Base-by-base conservation (phyloP, 23 red algal genomes). In the Gracilaria domingensis region DNA sequence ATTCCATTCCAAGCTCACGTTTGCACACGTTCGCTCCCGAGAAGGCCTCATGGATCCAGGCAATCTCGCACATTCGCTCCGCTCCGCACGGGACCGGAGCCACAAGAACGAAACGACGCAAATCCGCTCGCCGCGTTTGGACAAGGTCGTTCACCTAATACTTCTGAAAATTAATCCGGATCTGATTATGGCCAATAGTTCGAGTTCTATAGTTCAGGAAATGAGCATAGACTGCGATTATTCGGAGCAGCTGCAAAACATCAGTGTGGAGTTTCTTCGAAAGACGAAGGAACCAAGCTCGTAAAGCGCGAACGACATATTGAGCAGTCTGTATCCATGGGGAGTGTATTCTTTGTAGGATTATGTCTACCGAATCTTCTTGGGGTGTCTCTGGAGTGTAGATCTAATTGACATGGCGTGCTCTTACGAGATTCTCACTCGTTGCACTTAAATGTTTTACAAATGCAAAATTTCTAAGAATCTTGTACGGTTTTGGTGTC, bases 281-380 rank as follows among this genome's bases (percentile, higher is more conserved):
- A 6, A 86, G 36, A 2, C 82, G 13, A 12, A 13, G 49, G 76
- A 88, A 88, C 8, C 66, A 25, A 42, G 26, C 66, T 2, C 64
- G 59, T 0, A 88, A 16, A 4, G 84, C 64, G 2, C 65, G 54
- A 5, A 88, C 48, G 2, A 40, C 84, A 66, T 66, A 57, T 59
- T 88, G 66, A 1, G 64, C 84, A 17, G 65, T 47, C 58, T 77
- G 84, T 59, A 40, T 53, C 49, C 64, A 7, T 4, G 29, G 45
- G 2, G 84, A 24, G n/a, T 47, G 38, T 21, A 75, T 65, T 6
- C 66, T 5, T 26, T 75, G 84, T 6, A 88, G 28, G 6, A 88
- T 76, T 24, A 75, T 73, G 32, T 88, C 84, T 8, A 88, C 44
- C 8, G 38, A 39, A n/a, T 59, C 66, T 28, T 67, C 4, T 21